Base-by-base conservation (phyloP, 1,139 yeast species). In the Yamadazyma diddensiae region DNA sequence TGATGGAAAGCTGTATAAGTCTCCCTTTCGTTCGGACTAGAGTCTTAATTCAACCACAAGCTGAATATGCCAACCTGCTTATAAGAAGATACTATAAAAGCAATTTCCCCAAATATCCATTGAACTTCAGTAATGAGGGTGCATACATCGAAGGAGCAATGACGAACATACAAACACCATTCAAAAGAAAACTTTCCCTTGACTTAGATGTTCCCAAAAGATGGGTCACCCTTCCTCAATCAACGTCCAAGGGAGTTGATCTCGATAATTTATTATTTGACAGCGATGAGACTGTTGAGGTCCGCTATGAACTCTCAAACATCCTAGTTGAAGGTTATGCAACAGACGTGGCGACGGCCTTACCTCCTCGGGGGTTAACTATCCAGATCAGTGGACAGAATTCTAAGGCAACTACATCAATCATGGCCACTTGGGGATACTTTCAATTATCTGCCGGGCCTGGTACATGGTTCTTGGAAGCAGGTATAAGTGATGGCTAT, bases 381-480 rank as follows among this genome's bases (percentile, higher is more conserved):
- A 49, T 83, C 11, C 69, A 70, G 21, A 1, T 46, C 49, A 7
- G 20, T 3, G 28, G 28, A 16, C 15, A 16, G 5, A 3, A 21
- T 3, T 5, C 2, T 3, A 21, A 20, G 14, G 38, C 26, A 1
- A 87, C 82, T 43, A 82, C 95, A 0, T 63, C 60, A 28, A 77
- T 85, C 3, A 79, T 86, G 90, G 71, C 83, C 0, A 77, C 79
- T 34, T 57, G 78, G 33, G 95, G 95, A 0, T 87, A 87, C 55
- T 68, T 82, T 39, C 95, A 87, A 54, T 59, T 87, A 29, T 75
- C 74, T 40, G 78, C 82, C 0, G 65, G 62, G 29, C 92, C 92
- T 1, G 95, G 95, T 0, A 34, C 66, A 2, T 83, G 85, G 81
- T 52, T 59, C 1, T 50, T 86, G 4, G 50, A 77, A 5, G 52